Evolutionary conservation across 1,139 yeast species (phyloP), one percentile per base, ranked within the genome.

Genomic region (Candida gigantensis): DNA sequence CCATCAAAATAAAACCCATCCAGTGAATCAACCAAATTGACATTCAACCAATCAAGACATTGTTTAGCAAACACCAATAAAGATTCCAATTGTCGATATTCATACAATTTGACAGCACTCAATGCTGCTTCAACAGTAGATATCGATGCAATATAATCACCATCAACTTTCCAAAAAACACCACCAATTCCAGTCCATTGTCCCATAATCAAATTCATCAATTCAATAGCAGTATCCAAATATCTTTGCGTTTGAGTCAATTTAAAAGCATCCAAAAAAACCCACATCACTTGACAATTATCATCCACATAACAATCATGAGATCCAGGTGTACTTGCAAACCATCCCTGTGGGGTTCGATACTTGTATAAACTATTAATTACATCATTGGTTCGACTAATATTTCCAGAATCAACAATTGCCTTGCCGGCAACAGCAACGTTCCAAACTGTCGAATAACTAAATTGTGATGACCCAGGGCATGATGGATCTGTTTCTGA

Each of bases 261-360:
- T 24, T 48, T 35, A 34, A 51, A 57, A 1, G 64, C 65, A 6
- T 54, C 61, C 6, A 58, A 33, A 28, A 57, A 54, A 6, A 54
- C 60, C 67, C 68, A 65, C 3, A 52, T 47, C 2, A 59, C 54
- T 40, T 65, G 70, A 3, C 65, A 53, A 42, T 63, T 58, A 41
- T 65, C 70, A 43, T 65, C 70, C 28, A 54, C 54, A 38, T 62
- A 65, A 12, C 61, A 50, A 30, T 63, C 68, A 7, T 41, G 33
- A 30, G 57, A 58, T 8, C 47, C 45, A 4, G 56, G 58, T 4
- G 56, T 51, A 11, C 59, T 42, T 1, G 68, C 60, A 36, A 52
- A 62, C 50, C 62, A 37, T 37, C 60, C 51, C 5, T 37, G 29
- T 13, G 37, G 21, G 37, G 46, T 48, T 30, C 45, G 39, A 39